Evolutionary conservation across 2,329 filamentous ascomycete genomes (phyloP), one percentile per base, ranked within the genome.

Genomic region (Venturia nashicola): DNA sequence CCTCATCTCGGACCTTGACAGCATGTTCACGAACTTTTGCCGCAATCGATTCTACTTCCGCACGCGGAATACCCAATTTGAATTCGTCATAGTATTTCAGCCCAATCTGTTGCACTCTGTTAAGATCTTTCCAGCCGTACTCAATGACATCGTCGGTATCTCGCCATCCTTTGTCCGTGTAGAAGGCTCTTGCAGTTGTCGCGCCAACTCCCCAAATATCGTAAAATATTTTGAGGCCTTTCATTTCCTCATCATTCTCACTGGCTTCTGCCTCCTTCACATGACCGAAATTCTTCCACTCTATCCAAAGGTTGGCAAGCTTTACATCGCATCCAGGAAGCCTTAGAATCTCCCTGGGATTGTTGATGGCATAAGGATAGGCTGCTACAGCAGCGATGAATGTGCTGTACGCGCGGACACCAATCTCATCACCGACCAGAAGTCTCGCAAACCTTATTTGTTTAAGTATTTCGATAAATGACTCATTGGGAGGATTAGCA

Each of bases 1-100:
- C 73, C 3, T 75, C 70, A 27, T 81, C 79, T 2, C 84, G 80
- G 1, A 92, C 79, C 20, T 73, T 76, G 57, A 85, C 83, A 1
- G 91, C 91, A 67, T 94, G 86, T 1, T 76, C 70, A 1, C 87
- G 79, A 18, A 97, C 82, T 0, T 80, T 78, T 5, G 76, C 70
- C 0, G 83, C 84, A 62, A 96, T 96, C 0, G 72, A 70, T 68
- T 90, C 86, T 0, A 91, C 88, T 73, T 97, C 91, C 0, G 71
- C 65, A 1, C 91, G 83, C 0, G 90, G 82, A 5, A 97, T 90
- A 16, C 83, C 85, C 18, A 81, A 75, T 57, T 83, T 77, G 64
- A 99, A 89, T 67, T 97, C 93, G 42, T 95, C 88, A 72, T 95
- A 96, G 75, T 86, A 97, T 72, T 97, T 97, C 55, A 97, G 79